A percentile compares a stretch with the other conserved stretches of the same genome.
These are phyloP conservation scores for Cystofilobasidium capitatum DNA, from an alignment of 768 basidiomycete species.

Conservation along the genomic window DNA sequence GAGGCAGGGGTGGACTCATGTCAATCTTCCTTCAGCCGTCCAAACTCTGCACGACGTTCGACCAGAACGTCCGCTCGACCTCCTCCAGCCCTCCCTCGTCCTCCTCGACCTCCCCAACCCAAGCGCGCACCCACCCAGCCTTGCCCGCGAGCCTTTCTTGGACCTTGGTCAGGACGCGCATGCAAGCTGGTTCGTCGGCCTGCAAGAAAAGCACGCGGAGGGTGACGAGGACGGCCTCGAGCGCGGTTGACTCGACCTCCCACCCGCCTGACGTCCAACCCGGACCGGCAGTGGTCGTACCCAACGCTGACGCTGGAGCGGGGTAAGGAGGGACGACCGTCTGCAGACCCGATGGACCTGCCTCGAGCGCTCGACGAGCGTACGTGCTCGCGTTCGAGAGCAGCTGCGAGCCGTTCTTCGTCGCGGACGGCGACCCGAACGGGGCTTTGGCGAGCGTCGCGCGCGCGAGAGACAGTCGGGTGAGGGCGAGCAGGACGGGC, in stretches of 20 bases:
- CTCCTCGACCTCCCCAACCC: neutral
- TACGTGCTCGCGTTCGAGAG: constrained; percentile 1
- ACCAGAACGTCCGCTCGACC: neutral
- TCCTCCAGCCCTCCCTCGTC: neutral
- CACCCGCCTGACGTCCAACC: constrained; percentile 5
- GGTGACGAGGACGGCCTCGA: neutral
- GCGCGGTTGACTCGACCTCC: constrained; percentile 4
- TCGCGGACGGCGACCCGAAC: neutral
- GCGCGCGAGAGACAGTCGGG: neutral
- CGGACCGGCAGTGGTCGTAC: neutral
- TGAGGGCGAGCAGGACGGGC: constrained; percentile 8
- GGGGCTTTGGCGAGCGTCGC: neutral
- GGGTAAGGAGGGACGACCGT: constrained; percentile 1
- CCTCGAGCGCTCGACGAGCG: constrained; percentile 1
- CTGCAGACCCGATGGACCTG: neutral
- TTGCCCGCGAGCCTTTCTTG: neutral
- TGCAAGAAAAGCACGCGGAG: neutral
- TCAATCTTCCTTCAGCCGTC: too few relatives aligned
- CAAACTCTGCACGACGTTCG: too few relatives aligned
- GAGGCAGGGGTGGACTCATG: too few relatives aligned
- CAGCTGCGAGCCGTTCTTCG: constrained; percentile 10
- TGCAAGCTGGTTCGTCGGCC: neutral
- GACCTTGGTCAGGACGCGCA: neutral
- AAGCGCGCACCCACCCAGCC: neutral
- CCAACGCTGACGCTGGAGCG: neutral